Evolutionary conservation across 1,284 basidiomycete genomes (phyloP).

Genomic region (Pterulicium gracile): DNA sequence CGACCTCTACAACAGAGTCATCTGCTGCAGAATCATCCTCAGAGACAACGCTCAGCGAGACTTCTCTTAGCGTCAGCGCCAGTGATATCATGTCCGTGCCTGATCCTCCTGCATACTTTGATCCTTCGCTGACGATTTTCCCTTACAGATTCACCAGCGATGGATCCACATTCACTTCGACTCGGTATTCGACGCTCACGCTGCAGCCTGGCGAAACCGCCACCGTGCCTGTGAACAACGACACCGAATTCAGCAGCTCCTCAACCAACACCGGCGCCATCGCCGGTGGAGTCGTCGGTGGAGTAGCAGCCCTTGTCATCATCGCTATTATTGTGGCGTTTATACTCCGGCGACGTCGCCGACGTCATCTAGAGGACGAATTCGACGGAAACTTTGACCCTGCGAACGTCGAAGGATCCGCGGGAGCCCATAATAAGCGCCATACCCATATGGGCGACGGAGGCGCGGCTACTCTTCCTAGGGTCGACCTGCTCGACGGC

Average conservation of each 20-base stretch:
- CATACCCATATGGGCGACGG: not conserved
- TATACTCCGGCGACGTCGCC: not conserved
- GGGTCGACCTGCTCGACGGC: not conserved
- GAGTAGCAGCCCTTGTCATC: slow-evolving; percentile 2
- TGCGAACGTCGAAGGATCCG: not conserved
- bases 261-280: slow-evolving; percentile 4
- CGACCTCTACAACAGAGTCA: not conserved
- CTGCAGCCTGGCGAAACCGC: not conserved
- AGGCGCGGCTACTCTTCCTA: not conserved
- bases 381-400: slow-evolving; percentile 1
- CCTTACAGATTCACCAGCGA: not conserved
- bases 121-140: not conserved
- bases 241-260: too few species aligned
- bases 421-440: not conserved
- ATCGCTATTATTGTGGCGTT: slow-evolving; percentile 2
- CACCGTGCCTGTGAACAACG: not conserved
- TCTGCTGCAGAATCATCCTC: not conserved
- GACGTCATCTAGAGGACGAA: not conserved
- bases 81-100: not conserved
- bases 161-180: not conserved
- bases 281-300: slow-evolving; percentile 5
- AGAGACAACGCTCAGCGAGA: not conserved
- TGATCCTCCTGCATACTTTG: not conserved
- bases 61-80: not conserved
- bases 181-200: not conserved